Base-by-base conservation (phyloP, 1,284 basidiomycete species). In the Schizophyllum amplum region DNA sequence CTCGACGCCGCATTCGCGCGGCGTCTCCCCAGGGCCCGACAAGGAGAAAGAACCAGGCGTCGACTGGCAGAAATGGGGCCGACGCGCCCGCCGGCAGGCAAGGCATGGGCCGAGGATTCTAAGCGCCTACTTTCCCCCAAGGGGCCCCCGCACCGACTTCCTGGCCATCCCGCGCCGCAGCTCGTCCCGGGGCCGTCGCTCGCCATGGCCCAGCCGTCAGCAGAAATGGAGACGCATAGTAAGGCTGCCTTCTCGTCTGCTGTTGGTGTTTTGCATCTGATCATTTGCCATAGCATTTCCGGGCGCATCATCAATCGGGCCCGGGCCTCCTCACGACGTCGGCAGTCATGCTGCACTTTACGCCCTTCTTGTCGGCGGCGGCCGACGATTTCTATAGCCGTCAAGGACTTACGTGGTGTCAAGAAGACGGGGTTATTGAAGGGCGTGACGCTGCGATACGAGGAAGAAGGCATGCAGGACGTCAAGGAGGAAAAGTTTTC, bases 281-380 rank as follows among this genome's bases (percentile, higher is more conserved):
- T 54, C 57, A 26, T 24, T 48, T 25, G 42, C n/a, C 47, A 87
- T 84, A 81, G 2, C 86, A 80, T n/a, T n/a, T n/a, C 69, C 77
- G 82, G 51, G 83, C 82, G 46, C 82, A 86, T 58, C 74, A 80
- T 58, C 69, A 71, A 42, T 76, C 79, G 52, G 67, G 70, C 4
- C 81, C 83, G 1, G 85, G 84, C 1, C 65, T 85, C 25, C 78
- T 87, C 55, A 84, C 81, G 21, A 60, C 87, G 57, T 81, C 81
- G 4, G 59, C 71, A 17, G 70, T 69, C 11, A 68, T 68, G 13
- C 64, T 87, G 17, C 74, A 72, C 61, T 87, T 86, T 66, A 83
- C 82, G 0, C 71, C 82, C 0, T 64, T 86, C 55, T 69, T 77
- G 59, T 75, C 77, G 24, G 67, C 72, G 6, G 71, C 62, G n/a